These are phyloP conservation scores for Pseudoscleropodium purum DNA, from an alignment of 225 moss, liverwort and hornwort species.

Conservation along the genomic window DNA sequence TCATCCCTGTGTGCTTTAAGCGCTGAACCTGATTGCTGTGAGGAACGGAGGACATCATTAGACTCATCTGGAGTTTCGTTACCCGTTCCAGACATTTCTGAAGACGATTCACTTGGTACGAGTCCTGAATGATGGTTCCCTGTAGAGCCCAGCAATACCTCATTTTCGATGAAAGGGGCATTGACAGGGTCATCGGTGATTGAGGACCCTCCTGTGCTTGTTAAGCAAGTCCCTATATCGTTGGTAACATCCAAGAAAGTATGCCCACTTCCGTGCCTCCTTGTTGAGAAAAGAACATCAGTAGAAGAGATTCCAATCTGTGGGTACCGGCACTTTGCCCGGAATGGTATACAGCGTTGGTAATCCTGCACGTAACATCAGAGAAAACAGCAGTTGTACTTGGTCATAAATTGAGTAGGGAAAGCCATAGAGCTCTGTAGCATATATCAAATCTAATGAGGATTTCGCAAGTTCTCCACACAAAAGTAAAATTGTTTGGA, in stretches of 20 bases:
- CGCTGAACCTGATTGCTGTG: constrained; percentile 11
- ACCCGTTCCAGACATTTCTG: not conserved
- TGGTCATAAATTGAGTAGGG: not conserved
- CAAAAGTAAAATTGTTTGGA: not conserved
- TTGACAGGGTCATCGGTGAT: constrained; percentile 51
- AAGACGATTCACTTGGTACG: constrained; percentile 13
- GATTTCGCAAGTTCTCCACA: not conserved
- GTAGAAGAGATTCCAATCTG: constrained; percentile 89
- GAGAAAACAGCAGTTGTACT: not conserved
- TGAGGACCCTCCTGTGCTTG: constrained; percentile 7
- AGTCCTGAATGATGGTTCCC: constrained; percentile 39
- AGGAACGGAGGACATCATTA: constrained; percentile 28
- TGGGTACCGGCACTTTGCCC: constrained; percentile 78
- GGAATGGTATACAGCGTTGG: constrained; percentile 77
- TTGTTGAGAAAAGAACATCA: constrained; percentile 71
- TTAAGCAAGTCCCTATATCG: constrained; percentile 1
- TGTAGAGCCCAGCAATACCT: constrained; percentile 53
- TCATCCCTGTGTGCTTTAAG: constrained; percentile 32
- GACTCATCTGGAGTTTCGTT: constrained; percentile 8
- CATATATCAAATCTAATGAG: not conserved
- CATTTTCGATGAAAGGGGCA: constrained; percentile 74
- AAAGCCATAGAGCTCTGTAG: not conserved
- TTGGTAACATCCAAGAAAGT: constrained; percentile 13
- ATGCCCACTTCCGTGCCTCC: constrained; percentile 46
- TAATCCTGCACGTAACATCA: constrained; percentile 56